Evolutionary conservation across 805 yeast species (phyloP).

Genomic region (Candida endomychidarum): DNA sequence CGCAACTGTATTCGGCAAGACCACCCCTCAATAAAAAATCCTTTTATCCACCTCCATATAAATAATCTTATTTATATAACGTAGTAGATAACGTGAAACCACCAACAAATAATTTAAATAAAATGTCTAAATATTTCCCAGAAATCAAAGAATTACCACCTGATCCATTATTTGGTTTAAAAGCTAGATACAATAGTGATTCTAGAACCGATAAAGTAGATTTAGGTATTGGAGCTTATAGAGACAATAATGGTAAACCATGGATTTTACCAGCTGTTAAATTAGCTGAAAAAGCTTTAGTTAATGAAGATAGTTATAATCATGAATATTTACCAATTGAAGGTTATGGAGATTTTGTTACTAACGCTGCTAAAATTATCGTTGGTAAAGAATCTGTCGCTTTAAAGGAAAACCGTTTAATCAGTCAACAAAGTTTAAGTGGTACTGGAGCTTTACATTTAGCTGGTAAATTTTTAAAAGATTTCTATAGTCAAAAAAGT

Average conservation of each 20-base stretch:
- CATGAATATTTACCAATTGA: conserved; percentile 88
- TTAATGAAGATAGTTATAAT: conserved; percentile 59
- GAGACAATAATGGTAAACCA: conserved; percentile 68
- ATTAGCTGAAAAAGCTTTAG: conserved; percentile 65
- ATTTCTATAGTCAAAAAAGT: conserved; percentile 42
- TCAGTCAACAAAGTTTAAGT: conserved; percentile 74
- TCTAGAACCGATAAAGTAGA: conserved; percentile 70
- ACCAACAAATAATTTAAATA: neutral
- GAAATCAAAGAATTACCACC: conserved; percentile 68
- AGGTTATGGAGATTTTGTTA: conserved; percentile 68
- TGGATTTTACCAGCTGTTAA: conserved; percentile 71
- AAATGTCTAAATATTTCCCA: conserved; percentile 43
- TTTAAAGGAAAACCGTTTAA: conserved; percentile 46
- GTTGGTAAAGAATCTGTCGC: conserved; percentile 61
- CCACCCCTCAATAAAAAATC: conserved; percentile 1
- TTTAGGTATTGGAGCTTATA: conserved; percentile 79
- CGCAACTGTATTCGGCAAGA: conserved; percentile 8
- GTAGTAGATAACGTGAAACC: too few relatives aligned
- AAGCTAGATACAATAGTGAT: conserved; percentile 63
- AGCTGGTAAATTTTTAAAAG: conserved; percentile 68
- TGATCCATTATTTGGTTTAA: conserved; percentile 83
- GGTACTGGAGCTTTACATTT: conserved; percentile 93
- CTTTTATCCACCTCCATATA: conserved; percentile 7
- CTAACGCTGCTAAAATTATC: conserved; percentile 71
- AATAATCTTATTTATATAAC: neutral